phyloP scores from a whole-genome alignment of 2,329 filamentous ascomycete species.

The Penicillium crustosum region DNA sequence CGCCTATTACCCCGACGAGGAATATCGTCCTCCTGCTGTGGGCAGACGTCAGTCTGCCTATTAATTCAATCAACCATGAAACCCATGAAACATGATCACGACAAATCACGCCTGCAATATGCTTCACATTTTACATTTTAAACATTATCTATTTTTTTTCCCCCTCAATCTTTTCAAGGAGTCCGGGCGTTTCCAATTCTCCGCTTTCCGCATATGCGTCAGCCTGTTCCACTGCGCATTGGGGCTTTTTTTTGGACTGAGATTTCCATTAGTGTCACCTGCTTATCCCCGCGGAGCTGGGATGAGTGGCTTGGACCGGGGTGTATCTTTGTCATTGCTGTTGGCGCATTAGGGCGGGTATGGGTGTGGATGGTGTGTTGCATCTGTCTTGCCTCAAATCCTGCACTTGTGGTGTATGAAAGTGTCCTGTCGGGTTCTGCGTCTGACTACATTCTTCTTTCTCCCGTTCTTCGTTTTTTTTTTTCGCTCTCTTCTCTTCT shows the following conservation, averaged over 20 bases:
- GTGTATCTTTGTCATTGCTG: constrained; percentile 8
- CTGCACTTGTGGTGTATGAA: constrained; percentile 17
- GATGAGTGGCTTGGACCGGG: not conserved
- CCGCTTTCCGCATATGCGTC: constrained; percentile 9
- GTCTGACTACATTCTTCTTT: not conserved
- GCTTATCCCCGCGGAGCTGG: not conserved
- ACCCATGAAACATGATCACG: constrained; percentile 3
- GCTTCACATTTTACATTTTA: not conserved
- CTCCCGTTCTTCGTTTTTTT: not conserved
- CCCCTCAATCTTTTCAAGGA: not conserved
- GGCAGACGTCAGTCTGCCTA: constrained; percentile 31
- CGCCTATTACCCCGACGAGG: constrained; percentile 23
- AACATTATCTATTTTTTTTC: not conserved
- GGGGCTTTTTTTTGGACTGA: constrained; percentile 7
- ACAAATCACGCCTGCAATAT: constrained; percentile 5
- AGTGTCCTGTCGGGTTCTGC: not conserved
- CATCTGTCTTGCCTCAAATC: constrained; percentile 3
- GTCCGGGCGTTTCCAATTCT: constrained; percentile 5
- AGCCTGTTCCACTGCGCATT: constrained; percentile 12
- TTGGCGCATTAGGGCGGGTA: constrained; percentile 13
- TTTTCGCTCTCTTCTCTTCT: not conserved
- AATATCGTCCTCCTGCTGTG: constrained; percentile 17
- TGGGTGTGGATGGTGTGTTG: constrained; percentile 8
- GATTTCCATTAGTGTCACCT: constrained; percentile 14
- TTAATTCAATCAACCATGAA: constrained; percentile 13